Conservation (phyloP, 352 stramenopile genomes). For the Globisporangium parvum region DNA sequence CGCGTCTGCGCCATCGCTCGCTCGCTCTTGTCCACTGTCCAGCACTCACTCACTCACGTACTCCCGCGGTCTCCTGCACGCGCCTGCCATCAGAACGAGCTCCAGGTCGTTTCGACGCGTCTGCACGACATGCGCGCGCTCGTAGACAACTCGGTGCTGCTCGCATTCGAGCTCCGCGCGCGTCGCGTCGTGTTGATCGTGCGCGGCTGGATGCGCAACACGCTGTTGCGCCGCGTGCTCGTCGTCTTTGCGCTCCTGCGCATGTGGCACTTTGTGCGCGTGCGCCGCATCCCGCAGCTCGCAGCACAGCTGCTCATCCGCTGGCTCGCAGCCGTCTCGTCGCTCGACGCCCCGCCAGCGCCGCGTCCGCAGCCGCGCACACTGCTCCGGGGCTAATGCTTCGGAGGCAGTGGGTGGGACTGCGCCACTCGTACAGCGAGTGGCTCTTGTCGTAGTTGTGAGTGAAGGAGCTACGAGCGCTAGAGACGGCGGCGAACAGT, state of each 20-base stretch:
- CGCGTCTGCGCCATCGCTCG: not conserved
- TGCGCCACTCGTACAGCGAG: not conserved
- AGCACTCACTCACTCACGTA: not conserved
- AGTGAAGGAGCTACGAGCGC: not conserved
- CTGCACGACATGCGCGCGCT: conserved; percentile 33
- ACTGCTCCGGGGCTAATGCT: conserved; percentile 4
- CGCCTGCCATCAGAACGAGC: conserved; percentile 29
- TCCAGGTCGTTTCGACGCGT: conserved; percentile 32
- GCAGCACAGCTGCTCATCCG: conserved; percentile 55
- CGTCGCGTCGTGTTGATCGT: conserved; percentile 31
- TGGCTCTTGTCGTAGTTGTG: not conserved
- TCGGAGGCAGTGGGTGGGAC: not conserved
- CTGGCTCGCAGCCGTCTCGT: conserved; percentile 50
- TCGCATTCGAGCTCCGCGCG: conserved; percentile 31
- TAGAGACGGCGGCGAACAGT: not conserved
- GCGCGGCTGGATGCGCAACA: conserved; percentile 38
- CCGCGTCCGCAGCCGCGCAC: not conserved
- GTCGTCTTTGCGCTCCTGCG: conserved; percentile 46
- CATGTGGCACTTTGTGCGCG: not conserved
- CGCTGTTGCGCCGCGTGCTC: conserved; percentile 41
- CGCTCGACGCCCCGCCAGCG: conserved; percentile 25
- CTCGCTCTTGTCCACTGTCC: not conserved
- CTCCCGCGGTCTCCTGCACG: not conserved
- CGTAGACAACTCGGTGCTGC: conserved; percentile 37
- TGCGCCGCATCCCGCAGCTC: conserved; percentile 45